Percentiles rank a stretch among this genome's conserved stretches.
Evolutionary conservation across 2,329 filamentous ascomycete genomes (phyloP).

Genomic region (Dendryphion nanum): DNA sequence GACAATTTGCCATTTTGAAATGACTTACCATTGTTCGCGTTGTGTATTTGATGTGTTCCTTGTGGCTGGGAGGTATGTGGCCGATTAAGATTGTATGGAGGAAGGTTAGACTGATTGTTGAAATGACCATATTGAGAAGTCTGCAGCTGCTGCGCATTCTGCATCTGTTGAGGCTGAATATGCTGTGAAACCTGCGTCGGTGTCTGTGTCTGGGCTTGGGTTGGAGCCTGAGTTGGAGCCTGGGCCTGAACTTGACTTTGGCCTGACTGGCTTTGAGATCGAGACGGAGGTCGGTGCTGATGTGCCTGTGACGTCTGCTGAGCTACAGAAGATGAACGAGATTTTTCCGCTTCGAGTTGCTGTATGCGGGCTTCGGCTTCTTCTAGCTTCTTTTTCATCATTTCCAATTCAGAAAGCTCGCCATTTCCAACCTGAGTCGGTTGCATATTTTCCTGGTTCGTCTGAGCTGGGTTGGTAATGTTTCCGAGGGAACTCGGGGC

Average conservation of each 20-base stretch:
- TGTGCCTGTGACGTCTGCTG: constrained; percentile 21
- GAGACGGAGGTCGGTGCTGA: constrained; percentile 13
- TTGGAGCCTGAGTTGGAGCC: not conserved
- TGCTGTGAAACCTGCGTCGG: constrained; percentile 11
- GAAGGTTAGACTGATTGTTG: constrained; percentile 16
- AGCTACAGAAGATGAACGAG: constrained; percentile 21
- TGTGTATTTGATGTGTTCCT: constrained; percentile 16
- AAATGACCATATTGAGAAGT: constrained; percentile 21
- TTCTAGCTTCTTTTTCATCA: constrained; percentile 35
- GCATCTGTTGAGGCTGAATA: constrained; percentile 13
- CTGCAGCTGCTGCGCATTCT: constrained; percentile 10
- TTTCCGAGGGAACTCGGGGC: no score
- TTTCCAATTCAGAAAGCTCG: constrained; percentile 31
- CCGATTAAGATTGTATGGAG: constrained; percentile 20
- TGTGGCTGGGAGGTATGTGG: constrained; percentile 16
- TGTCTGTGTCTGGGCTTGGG: constrained; percentile 6
- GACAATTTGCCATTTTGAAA: not conserved
- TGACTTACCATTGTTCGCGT: constrained; percentile 8
- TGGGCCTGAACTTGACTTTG: constrained; percentile 6
- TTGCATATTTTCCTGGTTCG: constrained; percentile 11
- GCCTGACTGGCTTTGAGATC: constrained; percentile 7
- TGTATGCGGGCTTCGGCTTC: constrained; percentile 37
- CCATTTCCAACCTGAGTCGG: constrained; percentile 17
- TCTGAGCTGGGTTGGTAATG: not conserved
- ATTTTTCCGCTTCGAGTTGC: constrained; percentile 31